phyloP scores from a whole-genome alignment of 192 early-diverging fungal genomes.

The Backusella mclennaniae region DNA sequence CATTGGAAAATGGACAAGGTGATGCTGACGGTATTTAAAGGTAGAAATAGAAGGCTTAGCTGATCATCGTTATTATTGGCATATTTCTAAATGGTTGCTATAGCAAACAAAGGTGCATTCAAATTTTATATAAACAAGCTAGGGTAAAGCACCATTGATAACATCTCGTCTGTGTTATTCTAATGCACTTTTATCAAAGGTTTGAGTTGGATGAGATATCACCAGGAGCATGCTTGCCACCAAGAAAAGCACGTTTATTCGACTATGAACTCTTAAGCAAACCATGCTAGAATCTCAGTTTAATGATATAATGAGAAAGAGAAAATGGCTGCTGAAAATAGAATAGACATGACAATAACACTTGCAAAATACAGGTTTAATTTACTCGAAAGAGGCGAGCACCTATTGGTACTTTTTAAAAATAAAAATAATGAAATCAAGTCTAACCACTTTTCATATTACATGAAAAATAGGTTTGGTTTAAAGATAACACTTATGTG shows the following conservation, averaged over 20 bases:
- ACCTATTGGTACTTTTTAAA: background rate
- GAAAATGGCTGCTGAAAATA: background rate
- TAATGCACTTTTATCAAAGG: constrained; percentile 29
- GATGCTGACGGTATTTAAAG: constrained; percentile 72
- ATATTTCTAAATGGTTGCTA: background rate
- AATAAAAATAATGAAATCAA: too few species aligned
- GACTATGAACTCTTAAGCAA: constrained; percentile 70
- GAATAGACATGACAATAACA: background rate
- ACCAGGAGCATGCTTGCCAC: constrained; percentile 52
- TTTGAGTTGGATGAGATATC: constrained; percentile 64
- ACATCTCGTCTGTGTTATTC: background rate
- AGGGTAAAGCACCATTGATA: constrained; percentile 38
- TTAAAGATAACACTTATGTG: background rate
- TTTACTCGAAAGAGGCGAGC: background rate
- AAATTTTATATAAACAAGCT: constrained; percentile 56
- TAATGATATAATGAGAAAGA: background rate
- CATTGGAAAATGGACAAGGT: constrained; percentile 56
- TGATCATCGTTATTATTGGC: background rate
- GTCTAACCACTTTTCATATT: too few species aligned
- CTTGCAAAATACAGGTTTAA: background rate
- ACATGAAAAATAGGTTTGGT: too few species aligned
- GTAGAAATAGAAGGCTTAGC: constrained; percentile 23
- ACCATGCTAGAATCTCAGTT: constrained; percentile 3
- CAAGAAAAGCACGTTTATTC: constrained; percentile 49
- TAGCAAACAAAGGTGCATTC: constrained; percentile 59